Percentiles rank a stretch among this genome's conserved stretches.
These are phyloP conservation scores for Tricholoma saponaceum DNA, from an alignment of 768 basidiomycete species.

Conservation along the genomic window DNA sequence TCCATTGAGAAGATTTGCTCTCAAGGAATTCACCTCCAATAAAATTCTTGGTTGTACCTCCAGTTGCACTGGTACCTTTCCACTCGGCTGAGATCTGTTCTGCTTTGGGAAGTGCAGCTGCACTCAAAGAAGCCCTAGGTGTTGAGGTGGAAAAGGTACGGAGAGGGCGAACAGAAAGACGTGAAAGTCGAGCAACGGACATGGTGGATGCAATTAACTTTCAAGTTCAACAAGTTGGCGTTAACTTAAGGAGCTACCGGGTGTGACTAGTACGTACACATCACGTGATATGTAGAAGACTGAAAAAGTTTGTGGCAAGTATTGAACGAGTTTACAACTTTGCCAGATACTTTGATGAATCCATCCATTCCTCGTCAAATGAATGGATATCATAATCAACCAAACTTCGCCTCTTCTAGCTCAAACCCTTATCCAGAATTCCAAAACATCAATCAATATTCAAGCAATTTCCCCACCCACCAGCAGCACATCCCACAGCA, in stretches of 20 bases:
- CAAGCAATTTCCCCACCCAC: not conserved
- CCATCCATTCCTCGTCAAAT: constrained; percentile 15
- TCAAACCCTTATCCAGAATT: constrained; percentile 28
- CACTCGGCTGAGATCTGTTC: constrained; percentile 70
- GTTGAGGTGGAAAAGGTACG: constrained; percentile 44
- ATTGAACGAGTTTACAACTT: no score
- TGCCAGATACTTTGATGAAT: constrained; percentile 19
- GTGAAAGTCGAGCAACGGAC: constrained; percentile 29
- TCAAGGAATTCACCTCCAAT: constrained; percentile 89
- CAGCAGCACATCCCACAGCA: not conserved
- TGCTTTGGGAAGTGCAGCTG: constrained; percentile 56
- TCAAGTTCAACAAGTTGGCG: no score
- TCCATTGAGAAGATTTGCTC: constrained; percentile 73
- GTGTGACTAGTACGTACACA: no score
- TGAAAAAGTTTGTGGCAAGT: not conserved
- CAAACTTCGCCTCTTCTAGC: constrained; percentile 30
- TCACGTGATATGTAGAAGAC: constrained; percentile 20
- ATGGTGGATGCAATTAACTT: no score
- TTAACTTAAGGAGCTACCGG: no score
- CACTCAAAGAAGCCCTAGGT: constrained; percentile 44
- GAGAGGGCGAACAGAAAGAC: constrained; percentile 19
- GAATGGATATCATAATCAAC: constrained; percentile 28
- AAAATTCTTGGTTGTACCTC: constrained; percentile 89
- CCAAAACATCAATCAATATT: constrained; percentile 10
- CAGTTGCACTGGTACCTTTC: constrained; percentile 84